Evolutionary conservation across 2,329 filamentous ascomycete genomes (phyloP), one percentile per base, ranked within the genome.

Genomic region (Cercospora canescens): DNA sequence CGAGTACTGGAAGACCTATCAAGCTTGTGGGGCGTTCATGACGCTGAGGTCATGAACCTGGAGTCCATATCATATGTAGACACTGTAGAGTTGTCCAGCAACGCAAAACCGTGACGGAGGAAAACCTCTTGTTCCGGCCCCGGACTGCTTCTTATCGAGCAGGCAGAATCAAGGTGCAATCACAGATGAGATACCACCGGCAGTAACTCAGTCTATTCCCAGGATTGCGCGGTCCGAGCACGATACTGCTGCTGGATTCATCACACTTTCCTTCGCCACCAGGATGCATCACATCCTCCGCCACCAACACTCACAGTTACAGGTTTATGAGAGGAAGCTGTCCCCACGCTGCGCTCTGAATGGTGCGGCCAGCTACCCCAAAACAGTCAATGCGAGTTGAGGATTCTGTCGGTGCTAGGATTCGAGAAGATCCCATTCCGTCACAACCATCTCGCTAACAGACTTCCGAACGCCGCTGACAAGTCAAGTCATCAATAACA

Each of bases 301-400:
- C 45, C 45, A 50, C 45, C 21, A 50, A 50, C 45, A 50, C 9
- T 21, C 4, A 50, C 14, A 6, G 21, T 21, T 12, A 11, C 24
- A 6, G 16, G n/a, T 32, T 32, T 9, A 32, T 9, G 30, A 9
- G 6, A 32, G 9, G n/a, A n/a, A n/a, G n/a, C n/a, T n/a, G n/a
- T n/a, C 30, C 6, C 30, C 30, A 50, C 16, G 24, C 45, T 26
- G 5, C 18, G 12, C 24, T 50, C 21, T 26, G 45, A 26, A 50
- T 26, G 45, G 55, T 18, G 55, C 55, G 55, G 28, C 21, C 55
- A 58, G 55, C 55, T 58, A 12, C 18, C 55, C 55, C 21, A 26
- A 58, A 35, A 26, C 55, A 26, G 55, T 24, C 55, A 58, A 16
- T 39, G 55, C 55, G 55, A 58, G 18, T 58, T 58, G 32, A n/a